Percentiles rank a stretch among this genome's conserved stretches.
Conservation (phyloP, 2,329 filamentous ascomycete species). For the Penicillium digitatum region DNA sequence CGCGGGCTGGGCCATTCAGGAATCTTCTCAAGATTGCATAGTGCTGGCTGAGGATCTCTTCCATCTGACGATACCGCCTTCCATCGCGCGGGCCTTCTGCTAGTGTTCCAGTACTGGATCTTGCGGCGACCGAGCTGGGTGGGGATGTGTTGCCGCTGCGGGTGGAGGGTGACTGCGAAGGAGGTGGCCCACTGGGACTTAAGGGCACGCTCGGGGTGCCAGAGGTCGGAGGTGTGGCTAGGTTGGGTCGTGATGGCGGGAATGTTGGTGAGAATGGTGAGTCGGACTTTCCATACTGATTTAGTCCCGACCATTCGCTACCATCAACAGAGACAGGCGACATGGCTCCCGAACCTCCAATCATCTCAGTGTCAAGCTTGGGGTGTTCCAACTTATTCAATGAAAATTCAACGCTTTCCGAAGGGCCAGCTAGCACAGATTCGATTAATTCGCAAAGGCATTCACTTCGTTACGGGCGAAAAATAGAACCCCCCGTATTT, state of each 20-base stretch:
- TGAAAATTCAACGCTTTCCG: slow-evolving; percentile 4
- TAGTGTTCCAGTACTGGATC: slow-evolving; percentile 73
- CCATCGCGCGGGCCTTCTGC: slow-evolving; percentile 57
- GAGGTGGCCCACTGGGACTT: slow-evolving; percentile 53
- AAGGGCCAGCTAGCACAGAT: background rate
- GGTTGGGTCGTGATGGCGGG: slow-evolving; percentile 45
- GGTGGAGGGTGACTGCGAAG: slow-evolving; percentile 15
- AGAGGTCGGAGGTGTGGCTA: slow-evolving; percentile 67
- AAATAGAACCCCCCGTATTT: slow-evolving; percentile 1
- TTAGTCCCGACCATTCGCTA: slow-evolving; percentile 73
- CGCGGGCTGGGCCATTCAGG: slow-evolving; percentile 64
- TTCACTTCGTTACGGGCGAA: background rate
- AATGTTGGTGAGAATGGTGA: slow-evolving; percentile 46
- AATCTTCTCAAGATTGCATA: slow-evolving; percentile 75
- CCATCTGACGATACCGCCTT: slow-evolving; percentile 55
- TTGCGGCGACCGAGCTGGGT: slow-evolving; percentile 72
- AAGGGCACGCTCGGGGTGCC: slow-evolving; percentile 53
- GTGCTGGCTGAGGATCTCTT: slow-evolving; percentile 73
- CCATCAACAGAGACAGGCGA: slow-evolving; percentile 77
- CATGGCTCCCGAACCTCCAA: slow-evolving; percentile 68
- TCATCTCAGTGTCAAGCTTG: slow-evolving; percentile 52
- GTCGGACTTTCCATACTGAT: slow-evolving; percentile 57
- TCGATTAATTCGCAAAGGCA: background rate
- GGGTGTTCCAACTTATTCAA: slow-evolving; percentile 5
- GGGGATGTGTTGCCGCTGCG: slow-evolving; percentile 64